A percentile compares a stretch with the other conserved stretches of the same genome.
phyloP scores from a whole-genome alignment of 2,329 filamentous ascomycete genomes.

The Cytospora piceae region DNA sequence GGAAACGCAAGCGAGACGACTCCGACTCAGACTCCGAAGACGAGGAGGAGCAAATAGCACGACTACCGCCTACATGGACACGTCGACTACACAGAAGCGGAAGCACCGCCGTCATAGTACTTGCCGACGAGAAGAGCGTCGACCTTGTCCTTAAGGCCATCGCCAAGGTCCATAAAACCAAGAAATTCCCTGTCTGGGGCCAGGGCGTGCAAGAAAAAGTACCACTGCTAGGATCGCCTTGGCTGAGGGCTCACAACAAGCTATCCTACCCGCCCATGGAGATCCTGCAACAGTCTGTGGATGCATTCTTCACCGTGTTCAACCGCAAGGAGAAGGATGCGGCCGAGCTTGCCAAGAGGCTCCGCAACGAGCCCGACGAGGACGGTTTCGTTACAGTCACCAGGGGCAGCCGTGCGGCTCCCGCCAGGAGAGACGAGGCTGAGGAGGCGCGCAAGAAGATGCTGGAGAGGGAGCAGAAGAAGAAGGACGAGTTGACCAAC shows the following conservation, averaged over 20 bases:
- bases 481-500: conserved; percentile 65
- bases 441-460: conserved; percentile 62
- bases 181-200: conserved; percentile 70
- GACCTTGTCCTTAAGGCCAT: conserved; percentile 77
- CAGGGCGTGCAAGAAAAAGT: conserved; percentile 60
- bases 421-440: conserved; percentile 73
- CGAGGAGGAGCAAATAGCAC: conserved; percentile 62
- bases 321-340: conserved; percentile 69
- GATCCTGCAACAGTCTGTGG: conserved; percentile 72
- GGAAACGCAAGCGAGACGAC: conserved; percentile 54
- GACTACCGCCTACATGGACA: conserved; percentile 75
- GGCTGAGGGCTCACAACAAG: conserved; percentile 68
- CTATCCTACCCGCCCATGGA: conserved; percentile 71
- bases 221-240: conserved; percentile 59
- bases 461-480: conserved; percentile 66
- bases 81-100: conserved; percentile 72
- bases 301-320: conserved; percentile 86
- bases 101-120: conserved; percentile 76
- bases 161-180: conserved; percentile 62
- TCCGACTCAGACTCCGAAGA: conserved; percentile 57
- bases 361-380: conserved; percentile 82
- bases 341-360: conserved; percentile 62
- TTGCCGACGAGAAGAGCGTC: conserved; percentile 82
- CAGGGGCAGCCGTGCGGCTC: conserved; percentile 73
- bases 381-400: conserved; percentile 95